These are phyloP conservation scores for Arthrobotrys pseudoclavata DNA, from an alignment of 2,329 filamentous ascomycete genomes.

Conservation along the genomic window DNA sequence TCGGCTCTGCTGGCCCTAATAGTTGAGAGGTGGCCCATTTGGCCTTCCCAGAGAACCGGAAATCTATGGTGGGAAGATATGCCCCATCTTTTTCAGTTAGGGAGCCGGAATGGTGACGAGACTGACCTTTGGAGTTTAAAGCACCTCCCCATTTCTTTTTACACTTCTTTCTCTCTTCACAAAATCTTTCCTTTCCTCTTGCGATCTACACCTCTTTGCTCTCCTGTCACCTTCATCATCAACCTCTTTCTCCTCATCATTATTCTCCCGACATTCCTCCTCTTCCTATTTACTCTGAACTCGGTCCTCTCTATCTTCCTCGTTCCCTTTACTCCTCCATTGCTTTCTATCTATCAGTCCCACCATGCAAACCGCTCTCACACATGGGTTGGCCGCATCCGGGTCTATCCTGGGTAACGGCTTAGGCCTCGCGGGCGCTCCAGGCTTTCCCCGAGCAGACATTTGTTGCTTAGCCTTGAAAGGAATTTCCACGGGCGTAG, in stretches of 20 bases:
- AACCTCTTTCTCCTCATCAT: not conserved
- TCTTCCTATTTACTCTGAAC: not conserved
- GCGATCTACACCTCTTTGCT: not conserved
- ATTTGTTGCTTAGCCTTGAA: constrained; percentile 31
- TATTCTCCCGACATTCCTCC: not conserved
- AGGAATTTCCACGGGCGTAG: not conserved
- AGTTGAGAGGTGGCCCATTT: not conserved
- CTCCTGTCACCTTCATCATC: not conserved
- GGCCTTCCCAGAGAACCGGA: not conserved
- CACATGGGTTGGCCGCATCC: not conserved
- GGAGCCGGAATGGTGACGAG: too few species aligned
- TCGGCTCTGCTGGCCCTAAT: not conserved
- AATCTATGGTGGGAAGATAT: not conserved
- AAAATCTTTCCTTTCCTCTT: not conserved
- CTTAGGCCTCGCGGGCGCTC: not conserved
- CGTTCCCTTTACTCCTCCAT: not conserved
- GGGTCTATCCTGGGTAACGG: not conserved
- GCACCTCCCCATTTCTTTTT: not conserved
- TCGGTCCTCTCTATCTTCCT: too few species aligned
- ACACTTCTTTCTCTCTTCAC: not conserved
- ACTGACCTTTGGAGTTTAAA: not conserved
- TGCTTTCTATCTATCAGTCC: not conserved
- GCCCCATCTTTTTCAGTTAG: not conserved
- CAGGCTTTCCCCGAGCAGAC: not conserved
- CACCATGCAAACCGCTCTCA: not conserved